phyloP scores from a whole-genome alignment of 208 protist species.

The Herpetomonas tarakana region DNA sequence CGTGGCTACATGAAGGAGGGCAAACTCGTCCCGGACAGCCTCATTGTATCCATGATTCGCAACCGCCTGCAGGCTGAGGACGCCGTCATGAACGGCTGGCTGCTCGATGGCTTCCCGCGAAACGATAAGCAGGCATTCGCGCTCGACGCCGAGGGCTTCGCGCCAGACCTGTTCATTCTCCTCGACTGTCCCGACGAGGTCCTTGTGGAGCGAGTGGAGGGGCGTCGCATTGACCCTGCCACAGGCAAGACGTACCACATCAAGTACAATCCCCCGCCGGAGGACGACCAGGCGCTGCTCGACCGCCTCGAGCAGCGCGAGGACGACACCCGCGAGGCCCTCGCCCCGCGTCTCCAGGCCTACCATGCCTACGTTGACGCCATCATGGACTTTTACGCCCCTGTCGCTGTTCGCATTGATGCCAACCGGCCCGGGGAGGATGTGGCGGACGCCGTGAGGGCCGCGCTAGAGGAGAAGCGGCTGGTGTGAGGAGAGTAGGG shows the following conservation, averaged over 20 bases:
- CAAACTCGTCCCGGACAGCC: constrained; percentile 70
- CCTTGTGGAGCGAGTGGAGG: constrained; percentile 75
- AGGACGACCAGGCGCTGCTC: constrained; percentile 55
- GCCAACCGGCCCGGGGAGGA: constrained; percentile 33
- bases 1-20: constrained; percentile 60
- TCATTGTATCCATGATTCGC: constrained; percentile 65
- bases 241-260: constrained; percentile 88
- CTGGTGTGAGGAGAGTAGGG: constrained; percentile 11
- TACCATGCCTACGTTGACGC: constrained; percentile 69
- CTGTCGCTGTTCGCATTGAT: constrained; percentile 48
- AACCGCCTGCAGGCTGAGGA: constrained; percentile 71
- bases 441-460: constrained; percentile 42
- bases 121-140: constrained; percentile 73
- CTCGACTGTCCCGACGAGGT: constrained; percentile 76
- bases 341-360: constrained; percentile 56
- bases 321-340: constrained; percentile 76
- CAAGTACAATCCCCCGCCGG: constrained; percentile 83
- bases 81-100: constrained; percentile 74
- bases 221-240: constrained; percentile 80
- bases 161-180: constrained; percentile 58
- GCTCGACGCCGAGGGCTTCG: constrained; percentile 63
- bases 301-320: constrained; percentile 80
- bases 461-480: constrained; percentile 22
- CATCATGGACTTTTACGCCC: constrained; percentile 61
- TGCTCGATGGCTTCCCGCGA: constrained; percentile 92